Base-by-base conservation (phyloP, 129 eudicot species). In the Centrapalus pauciflorus region DNA sequence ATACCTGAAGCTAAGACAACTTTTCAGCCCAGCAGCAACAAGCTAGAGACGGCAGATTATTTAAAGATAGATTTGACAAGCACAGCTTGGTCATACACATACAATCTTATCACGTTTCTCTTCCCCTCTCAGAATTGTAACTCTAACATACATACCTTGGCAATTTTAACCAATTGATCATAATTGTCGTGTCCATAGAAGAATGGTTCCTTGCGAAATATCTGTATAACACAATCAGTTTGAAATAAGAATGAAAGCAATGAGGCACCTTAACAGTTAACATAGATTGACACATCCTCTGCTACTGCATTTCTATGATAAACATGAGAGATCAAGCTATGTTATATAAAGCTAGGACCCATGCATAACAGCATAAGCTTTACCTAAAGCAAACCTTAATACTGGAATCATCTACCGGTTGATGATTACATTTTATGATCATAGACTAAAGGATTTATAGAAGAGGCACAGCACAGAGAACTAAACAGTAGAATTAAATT, bases 151-250 rank as follows among this genome's bases (percentile, higher is more conserved):
- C 77, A 72, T 78, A 87, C 95, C 95, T 87, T 87, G 49, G 87
- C 95, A 68, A 87, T 87, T 69, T 87, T 87, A 64, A 83, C 95
- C 30, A 87, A 80, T 70, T 87, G 95, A 76, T 87, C 95, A 76
- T 87, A 79, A 70, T 87, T 87, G 63, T 87, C 95, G 30, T 87
- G 95, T 55, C 95, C 95, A 26, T 83, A 87, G 63, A 87, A 87
- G 72, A 87, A 87, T 38, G 95, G 95, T 62, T 87, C 95, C 81
- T 87, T 87, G 51, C 95, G 95, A 34, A 87, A 87, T 72, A 87
- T 87, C 95, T 87, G 85, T 63, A 77, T 54, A 75, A 30, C n/a
- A 69, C 33, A 79, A 55, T 41, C 38, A 37, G 41, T 45, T 45
- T n/a, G 63, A 0, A 41, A n/a, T 70, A 67, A 77, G 73, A 78